Conservation (phyloP, 2,329 filamentous ascomycete species). For the Cladosporium sphaerospermum region DNA sequence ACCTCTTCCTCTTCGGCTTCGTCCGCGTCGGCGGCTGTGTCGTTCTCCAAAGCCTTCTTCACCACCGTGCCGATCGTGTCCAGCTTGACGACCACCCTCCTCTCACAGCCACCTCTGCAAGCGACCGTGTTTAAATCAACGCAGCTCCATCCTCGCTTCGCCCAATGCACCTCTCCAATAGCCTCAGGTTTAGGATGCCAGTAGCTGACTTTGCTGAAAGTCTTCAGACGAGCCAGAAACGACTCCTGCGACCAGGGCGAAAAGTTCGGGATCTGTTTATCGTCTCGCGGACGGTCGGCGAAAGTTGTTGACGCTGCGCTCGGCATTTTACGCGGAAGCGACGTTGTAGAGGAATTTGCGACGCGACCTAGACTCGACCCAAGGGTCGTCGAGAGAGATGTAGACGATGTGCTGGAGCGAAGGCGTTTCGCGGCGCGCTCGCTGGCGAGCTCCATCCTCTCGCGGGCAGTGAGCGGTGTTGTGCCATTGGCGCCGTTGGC, state of each 20-base stretch:
- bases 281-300: constrained; percentile 10
- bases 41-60: not conserved
- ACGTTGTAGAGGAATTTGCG: constrained; percentile 6
- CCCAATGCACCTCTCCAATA: constrained; percentile 89
- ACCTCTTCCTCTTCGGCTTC: constrained; percentile 44
- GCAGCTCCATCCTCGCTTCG: constrained; percentile 86
- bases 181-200: constrained; percentile 89
- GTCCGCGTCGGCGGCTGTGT: constrained; percentile 17
- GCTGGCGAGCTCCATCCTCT: constrained; percentile 17
- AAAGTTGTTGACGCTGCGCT: constrained; percentile 17
- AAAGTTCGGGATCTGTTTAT: constrained; percentile 57
- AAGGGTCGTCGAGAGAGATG: constrained; percentile 15
- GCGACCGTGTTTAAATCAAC: constrained; percentile 75
- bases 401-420: constrained; percentile 25
- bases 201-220: constrained; percentile 82
- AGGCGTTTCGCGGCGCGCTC: constrained; percentile 28
- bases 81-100: constrained; percentile 77
- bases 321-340: constrained; percentile 28
- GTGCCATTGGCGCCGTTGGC: constrained; percentile 27
- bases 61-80: constrained; percentile 41
- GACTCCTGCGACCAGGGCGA: constrained; percentile 78
- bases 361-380: constrained; percentile 12
- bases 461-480: constrained; percentile 24
- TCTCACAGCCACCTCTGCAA: constrained; percentile 74
- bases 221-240: constrained; percentile 73